A percentile compares a stretch with the other conserved stretches of the same genome.
Evolutionary conservation across 768 basidiomycete species (phyloP).

Genomic region (Royoungia palumana): DNA sequence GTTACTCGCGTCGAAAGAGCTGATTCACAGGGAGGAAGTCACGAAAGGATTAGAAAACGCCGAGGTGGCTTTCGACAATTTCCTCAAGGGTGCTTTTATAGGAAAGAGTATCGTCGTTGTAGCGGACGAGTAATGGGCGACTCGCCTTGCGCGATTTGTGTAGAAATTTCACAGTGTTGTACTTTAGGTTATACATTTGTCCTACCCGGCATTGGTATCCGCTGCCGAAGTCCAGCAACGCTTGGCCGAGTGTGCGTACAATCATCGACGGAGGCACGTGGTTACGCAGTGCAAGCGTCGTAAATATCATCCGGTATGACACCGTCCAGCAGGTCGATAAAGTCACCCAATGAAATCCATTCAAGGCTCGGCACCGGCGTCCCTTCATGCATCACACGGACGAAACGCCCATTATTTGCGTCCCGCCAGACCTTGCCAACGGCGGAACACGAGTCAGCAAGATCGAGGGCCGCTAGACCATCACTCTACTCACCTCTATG

Average conservation of each 20-base stretch:
- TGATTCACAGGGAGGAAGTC: conserved; percentile 47
- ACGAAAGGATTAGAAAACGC: conserved; percentile 40
- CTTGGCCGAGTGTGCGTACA: too few relatives aligned
- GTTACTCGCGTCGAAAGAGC: conserved; percentile 42
- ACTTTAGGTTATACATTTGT: neutral
- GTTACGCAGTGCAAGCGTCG: conserved; percentile 15
- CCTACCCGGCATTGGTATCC: too few relatives aligned
- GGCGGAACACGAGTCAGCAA: too few relatives aligned
- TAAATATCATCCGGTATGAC: conserved; percentile 37
- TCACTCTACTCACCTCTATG: conserved; percentile 37
- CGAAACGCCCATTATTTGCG: conserved; percentile 24
- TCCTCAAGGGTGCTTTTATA: conserved; percentile 2
- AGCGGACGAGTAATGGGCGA: neutral
- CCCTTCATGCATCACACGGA: conserved; percentile 46
- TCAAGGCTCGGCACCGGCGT: conserved; percentile 34
- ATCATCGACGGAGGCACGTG: too few relatives aligned
- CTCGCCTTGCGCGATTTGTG: neutral
- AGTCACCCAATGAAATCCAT: conserved; percentile 36
- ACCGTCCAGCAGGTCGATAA: conserved; percentile 31
- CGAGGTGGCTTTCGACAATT: conserved; percentile 3
- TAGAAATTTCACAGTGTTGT: neutral
- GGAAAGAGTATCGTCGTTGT: conserved; percentile 8
- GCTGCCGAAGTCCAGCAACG: neutral
- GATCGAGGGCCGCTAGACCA: neutral
- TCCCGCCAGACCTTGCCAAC: conserved; percentile 39